These are phyloP conservation scores for Ceratocystis cubensis DNA, from an alignment of 2,329 filamentous ascomycete genomes.

Conservation along the genomic window DNA sequence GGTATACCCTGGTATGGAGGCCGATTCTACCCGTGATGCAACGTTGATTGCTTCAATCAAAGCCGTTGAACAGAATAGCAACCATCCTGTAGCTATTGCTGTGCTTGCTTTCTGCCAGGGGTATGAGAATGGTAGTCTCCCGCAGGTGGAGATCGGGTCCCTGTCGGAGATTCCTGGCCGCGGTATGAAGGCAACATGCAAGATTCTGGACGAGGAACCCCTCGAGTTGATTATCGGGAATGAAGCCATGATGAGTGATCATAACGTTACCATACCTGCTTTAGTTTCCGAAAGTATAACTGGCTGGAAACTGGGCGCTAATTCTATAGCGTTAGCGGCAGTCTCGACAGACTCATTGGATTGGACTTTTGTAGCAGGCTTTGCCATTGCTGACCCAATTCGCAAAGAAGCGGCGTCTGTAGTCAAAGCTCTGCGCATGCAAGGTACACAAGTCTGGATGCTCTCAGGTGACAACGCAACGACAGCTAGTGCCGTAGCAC, in stretches of 20 bases:
- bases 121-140: conserved; percentile 23
- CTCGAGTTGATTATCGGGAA: conserved; percentile 57
- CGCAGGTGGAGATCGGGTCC: conserved; percentile 28
- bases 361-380: conserved; percentile 48
- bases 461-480: conserved; percentile 79
- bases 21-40: conserved; percentile 16
- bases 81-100: conserved; percentile 62
- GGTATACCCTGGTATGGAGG: conserved; percentile 29
- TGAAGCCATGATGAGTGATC: conserved; percentile 51
- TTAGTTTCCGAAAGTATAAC: conserved; percentile 32
- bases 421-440: conserved; percentile 49
- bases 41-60: conserved; percentile 43
- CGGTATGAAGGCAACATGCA: conserved; percentile 46
- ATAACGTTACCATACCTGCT: conserved; percentile 31
- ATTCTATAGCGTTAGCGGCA: conserved; percentile 50
- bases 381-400: conserved; percentile 71
- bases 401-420: conserved; percentile 57
- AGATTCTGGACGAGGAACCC: background rate
- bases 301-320: conserved; percentile 49
- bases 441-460: conserved; percentile 73
- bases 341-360: conserved; percentile 27
- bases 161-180: conserved; percentile 59
- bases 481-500: conserved; percentile 71
- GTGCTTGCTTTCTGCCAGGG: conserved; percentile 48
- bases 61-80: conserved; percentile 56